Base-by-base conservation (phyloP, 768 basidiomycete species). In the Dioszegia aurantiaca region DNA sequence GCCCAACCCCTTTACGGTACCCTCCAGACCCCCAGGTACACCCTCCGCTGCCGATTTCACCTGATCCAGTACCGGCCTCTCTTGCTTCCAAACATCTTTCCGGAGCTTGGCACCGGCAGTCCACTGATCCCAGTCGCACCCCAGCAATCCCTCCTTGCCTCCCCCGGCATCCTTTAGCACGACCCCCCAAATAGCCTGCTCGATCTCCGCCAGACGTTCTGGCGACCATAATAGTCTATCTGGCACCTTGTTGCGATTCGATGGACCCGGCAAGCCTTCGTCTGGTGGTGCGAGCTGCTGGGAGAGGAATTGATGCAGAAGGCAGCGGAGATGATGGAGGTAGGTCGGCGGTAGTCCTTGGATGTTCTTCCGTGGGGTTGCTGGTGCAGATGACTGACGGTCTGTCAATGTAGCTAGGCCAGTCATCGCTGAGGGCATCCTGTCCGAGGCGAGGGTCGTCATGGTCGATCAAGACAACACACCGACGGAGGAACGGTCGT, bases 281-380 rank as follows among this genome's bases (percentile, higher is more conserved):
- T 60, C 53, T 5, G 45, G 44, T 2, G 21, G 19, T 9, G 39
- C 40, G 21, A 46, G 17, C 42, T 72, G 70, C 44, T 72, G 68
- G 14, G 55, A 48, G 12, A 72, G 60, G 63, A 65, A 72, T 59
- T 72, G 70, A 42, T 55, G 67, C 3, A 68, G 36, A 14, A 72
- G 57, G 14, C 51, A 27, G 8, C 62, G 53, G 9, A 72, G 57
- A 49, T 72, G 70, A 8, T 17, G 17, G 36, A 67, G 46, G 36
- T 72, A 67, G 3, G 58, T 60, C 5, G 70, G 68, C 2, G 70
- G 70, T 4, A 72, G 62, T 26, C 70, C 67, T 3, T 36, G 24
- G 2, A 41, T 51, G 43, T 72, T 65, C 55, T 68, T 67, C 2
- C 65, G 55, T n/a, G 67, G 69, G 16, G 48, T 49, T 17, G 19